These are phyloP conservation scores for Crassisporium funariophilum DNA, from an alignment of 768 basidiomycete genomes.

Conservation along the genomic window DNA sequence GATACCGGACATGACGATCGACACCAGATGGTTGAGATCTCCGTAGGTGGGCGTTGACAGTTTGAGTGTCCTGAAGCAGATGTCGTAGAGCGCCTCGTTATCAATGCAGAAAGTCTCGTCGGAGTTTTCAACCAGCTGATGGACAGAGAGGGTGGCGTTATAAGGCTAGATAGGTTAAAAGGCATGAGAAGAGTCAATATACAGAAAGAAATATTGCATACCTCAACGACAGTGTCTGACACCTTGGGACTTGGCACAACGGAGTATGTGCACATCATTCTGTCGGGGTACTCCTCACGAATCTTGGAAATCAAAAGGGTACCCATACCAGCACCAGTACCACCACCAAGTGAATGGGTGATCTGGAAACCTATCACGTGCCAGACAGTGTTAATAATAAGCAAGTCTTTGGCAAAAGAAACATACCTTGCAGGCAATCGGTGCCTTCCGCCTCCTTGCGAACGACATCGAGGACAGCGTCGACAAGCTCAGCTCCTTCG, in stretches of 20 bases:
- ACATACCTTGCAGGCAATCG: slow-evolving; percentile 91
- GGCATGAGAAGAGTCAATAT: background rate
- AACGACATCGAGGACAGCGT: slow-evolving; percentile 96
- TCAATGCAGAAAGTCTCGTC: slow-evolving; percentile 99
- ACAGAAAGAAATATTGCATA: slow-evolving; percentile 27
- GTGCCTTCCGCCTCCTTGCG: slow-evolving; percentile 98
- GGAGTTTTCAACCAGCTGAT: slow-evolving; percentile 99
- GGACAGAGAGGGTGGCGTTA: slow-evolving; percentile 97
- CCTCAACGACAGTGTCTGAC: slow-evolving; percentile 98
- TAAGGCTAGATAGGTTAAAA: slow-evolving; percentile 66
- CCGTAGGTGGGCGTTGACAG: slow-evolving; percentile 94
- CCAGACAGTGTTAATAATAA: slow-evolving; percentile 6
- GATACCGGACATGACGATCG: slow-evolving; percentile 97
- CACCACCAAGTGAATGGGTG: slow-evolving; percentile 98
- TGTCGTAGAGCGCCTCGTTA: slow-evolving; percentile 99
- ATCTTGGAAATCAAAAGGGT: slow-evolving; percentile 99
- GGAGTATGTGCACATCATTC: slow-evolving; percentile 99
- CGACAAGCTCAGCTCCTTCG: slow-evolving; percentile 97
- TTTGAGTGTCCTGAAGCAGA: slow-evolving; percentile 98
- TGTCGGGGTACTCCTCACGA: slow-evolving; percentile 97
- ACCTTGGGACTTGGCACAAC: slow-evolving; percentile 97
- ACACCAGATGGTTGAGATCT: slow-evolving; percentile 97
- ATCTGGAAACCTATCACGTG: slow-evolving; percentile 87
- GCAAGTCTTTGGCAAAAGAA: slow-evolving; percentile 6
- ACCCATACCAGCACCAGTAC: slow-evolving; percentile 99